Percentiles rank a stretch among this genome's conserved stretches.
Evolutionary conservation across 2,329 filamentous ascomycete species (phyloP).

Genomic region (Diaporthe amygdali): DNA sequence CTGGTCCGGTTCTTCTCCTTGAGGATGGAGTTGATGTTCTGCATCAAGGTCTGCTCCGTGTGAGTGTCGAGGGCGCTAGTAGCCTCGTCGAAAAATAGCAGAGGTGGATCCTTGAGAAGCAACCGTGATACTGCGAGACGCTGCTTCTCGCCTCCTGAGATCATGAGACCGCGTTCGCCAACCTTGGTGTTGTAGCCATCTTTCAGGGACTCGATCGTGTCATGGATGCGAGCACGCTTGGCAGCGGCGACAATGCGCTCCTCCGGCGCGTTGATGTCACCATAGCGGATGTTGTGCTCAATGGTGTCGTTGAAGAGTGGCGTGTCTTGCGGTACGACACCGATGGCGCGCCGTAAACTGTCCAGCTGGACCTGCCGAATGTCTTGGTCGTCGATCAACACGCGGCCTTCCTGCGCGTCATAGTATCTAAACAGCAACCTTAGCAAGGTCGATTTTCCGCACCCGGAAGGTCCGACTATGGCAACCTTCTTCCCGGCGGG

Average conservation of each 20-base stretch:
- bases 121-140: conserved; percentile 83
- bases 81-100: conserved; percentile 95
- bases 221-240: conserved; percentile 82
- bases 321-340: conserved; percentile 96
- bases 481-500: conserved; percentile 96
- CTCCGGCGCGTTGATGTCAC: conserved; percentile 75
- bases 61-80: conserved; percentile 92
- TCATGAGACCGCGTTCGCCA: conserved; percentile 95
- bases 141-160: conserved; percentile 94
- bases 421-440: conserved; percentile 94
- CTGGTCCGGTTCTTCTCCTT: conserved; percentile 88
- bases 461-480: conserved; percentile 92
- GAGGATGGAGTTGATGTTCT: conserved; percentile 91
- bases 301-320: conserved; percentile 97
- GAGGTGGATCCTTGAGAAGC: conserved; percentile 85
- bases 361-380: conserved; percentile 83
- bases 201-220: conserved; percentile 79
- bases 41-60: conserved; percentile 87
- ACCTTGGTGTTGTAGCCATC: conserved; percentile 92
- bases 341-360: conserved; percentile 83
- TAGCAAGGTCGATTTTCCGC: conserved; percentile 93
- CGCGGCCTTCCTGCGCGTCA: conserved; percentile 83
- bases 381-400: conserved; percentile 92
- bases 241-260: conserved; percentile 80
- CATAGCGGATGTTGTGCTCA: conserved; percentile 94